These are phyloP conservation scores for Epichloe aotearoae DNA, from an alignment of 2,329 filamentous ascomycete genomes.

Conservation along the genomic window DNA sequence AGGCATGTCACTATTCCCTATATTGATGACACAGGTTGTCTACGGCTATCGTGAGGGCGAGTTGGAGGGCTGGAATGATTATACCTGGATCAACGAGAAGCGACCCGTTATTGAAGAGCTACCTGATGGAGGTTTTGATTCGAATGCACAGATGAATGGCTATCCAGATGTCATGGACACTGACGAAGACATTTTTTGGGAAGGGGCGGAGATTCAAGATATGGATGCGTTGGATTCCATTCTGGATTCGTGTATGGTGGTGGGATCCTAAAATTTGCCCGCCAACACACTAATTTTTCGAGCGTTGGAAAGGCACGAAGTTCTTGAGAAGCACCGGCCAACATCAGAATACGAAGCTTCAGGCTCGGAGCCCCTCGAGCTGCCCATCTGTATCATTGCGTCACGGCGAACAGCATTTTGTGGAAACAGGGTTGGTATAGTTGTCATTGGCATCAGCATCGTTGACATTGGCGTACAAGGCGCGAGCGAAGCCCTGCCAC, in stretches of 20 bases:
- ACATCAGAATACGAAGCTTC: neutral
- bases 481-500: neutral
- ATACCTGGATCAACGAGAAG: constrained; percentile 36
- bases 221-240: constrained; percentile 40
- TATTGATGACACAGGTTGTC: constrained; percentile 57
- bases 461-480: constrained; percentile 1
- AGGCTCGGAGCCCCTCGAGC: neutral
- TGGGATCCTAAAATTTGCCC: constrained; percentile 20
- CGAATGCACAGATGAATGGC: constrained; percentile 32
- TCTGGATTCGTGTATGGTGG: constrained; percentile 42
- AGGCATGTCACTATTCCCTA: constrained; percentile 64
- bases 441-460: constrained; percentile 3
- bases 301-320: neutral
- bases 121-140: constrained; percentile 6
- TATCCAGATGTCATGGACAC: constrained; percentile 45
- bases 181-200: constrained; percentile 47
- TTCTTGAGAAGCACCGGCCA: neutral
- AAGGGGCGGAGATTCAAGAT: constrained; percentile 42
- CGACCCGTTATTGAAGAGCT: constrained; percentile 18
- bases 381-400: neutral
- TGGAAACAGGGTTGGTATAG: neutral
- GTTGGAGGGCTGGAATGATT: constrained; percentile 52
- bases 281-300: neutral
- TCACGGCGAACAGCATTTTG: neutral
- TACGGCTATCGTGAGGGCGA: constrained; percentile 64